Evolutionary conservation across 495 filamentous ascomycete genomes (phyloP).

Genomic region (Podospora bellae-mahoneyi): DNA sequence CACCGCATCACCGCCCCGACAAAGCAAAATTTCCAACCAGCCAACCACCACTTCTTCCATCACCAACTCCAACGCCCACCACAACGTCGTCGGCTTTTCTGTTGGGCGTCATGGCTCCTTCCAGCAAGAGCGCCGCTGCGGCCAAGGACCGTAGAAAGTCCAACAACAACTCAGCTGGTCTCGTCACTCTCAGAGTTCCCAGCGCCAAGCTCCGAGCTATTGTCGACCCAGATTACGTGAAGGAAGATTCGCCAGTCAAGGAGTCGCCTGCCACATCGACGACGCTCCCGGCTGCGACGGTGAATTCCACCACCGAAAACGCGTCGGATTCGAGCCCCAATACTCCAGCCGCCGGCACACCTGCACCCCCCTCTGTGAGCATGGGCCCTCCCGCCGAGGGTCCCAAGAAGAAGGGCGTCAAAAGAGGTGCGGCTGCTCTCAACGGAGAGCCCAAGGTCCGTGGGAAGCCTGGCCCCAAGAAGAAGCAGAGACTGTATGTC

Average conservation of each 20-base stretch:
- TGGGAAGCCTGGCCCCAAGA: slow-evolving; percentile 92
- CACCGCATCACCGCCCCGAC: slow-evolving; percentile 26
- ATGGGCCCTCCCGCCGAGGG: slow-evolving; percentile 56
- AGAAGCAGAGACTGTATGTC: slow-evolving; percentile 88
- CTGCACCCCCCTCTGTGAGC: slow-evolving; percentile 38
- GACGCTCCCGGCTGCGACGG: slow-evolving; percentile 27
- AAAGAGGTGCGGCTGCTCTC: slow-evolving; percentile 42
- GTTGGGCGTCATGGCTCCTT: slow-evolving; percentile 35
- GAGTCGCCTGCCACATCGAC: slow-evolving; percentile 33
- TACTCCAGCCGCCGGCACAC: slow-evolving; percentile 45
- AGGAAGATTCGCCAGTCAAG: slow-evolving; percentile 42
- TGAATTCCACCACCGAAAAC: slow-evolving; percentile 42
- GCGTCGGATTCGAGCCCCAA: slow-evolving; percentile 47
- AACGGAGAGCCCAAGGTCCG: slow-evolving; percentile 59
- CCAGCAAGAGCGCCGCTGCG: slow-evolving; percentile 38
- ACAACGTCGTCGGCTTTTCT: slow-evolving; percentile 20
- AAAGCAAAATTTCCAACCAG: slow-evolving; percentile 21
- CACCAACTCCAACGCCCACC: slow-evolving; percentile 13
- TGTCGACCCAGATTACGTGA: slow-evolving; percentile 40
- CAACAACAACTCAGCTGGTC: slow-evolving; percentile 18
- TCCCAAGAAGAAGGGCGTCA: slow-evolving; percentile 57
- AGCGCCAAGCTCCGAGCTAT: slow-evolving; percentile 43
- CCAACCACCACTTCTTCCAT: slow-evolving; percentile 17
- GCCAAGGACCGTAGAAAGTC: slow-evolving; percentile 49
- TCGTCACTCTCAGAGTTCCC: slow-evolving; percentile 41